Percentiles rank a stretch among this genome's conserved stretches.
Conservation (phyloP, 352 stramenopile genomes). For the Globisporangium solare region DNA sequence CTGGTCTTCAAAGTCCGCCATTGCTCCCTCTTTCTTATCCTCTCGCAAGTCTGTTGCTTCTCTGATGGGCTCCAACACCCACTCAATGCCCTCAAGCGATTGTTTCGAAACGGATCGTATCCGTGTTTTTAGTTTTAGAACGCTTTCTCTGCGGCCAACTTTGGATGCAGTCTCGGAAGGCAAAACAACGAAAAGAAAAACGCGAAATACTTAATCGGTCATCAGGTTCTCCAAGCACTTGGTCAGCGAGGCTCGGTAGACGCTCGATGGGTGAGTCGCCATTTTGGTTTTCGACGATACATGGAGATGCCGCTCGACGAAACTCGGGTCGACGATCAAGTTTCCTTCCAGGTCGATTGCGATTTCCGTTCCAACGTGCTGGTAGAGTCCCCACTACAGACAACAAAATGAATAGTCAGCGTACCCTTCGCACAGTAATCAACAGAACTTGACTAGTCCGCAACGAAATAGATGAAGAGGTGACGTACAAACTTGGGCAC, state of each 20-base stretch:
- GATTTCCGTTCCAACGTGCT: constrained; percentile 72
- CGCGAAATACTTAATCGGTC: constrained; percentile 4
- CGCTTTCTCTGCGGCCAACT: background rate
- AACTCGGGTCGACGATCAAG: constrained; percentile 77
- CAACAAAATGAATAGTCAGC: background rate
- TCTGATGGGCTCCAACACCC: background rate
- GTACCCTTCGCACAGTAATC: background rate
- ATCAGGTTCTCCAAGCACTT: constrained; percentile 61
- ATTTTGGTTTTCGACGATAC: constrained; percentile 60
- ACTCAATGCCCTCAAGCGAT: background rate
- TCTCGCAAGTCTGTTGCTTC: background rate
- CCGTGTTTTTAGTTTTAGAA: background rate
- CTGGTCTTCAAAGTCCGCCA: constrained; percentile 26
- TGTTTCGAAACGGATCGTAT: constrained; percentile 3
- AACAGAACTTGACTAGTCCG: background rate
- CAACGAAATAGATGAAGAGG: background rate
- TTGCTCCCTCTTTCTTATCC: constrained; percentile 4
- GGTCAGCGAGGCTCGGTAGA: constrained; percentile 58
- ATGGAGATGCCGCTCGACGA: constrained; percentile 73
- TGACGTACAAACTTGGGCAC: constrained; percentile 66
- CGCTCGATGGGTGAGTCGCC: constrained; percentile 55
- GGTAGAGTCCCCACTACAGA: constrained; percentile 63
- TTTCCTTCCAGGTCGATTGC: constrained; percentile 67
- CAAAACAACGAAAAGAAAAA: background rate
- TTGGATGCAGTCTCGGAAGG: background rate